Base-by-base conservation (phyloP, 148 eudicot species). In the Rhododendron ovatum region DNA sequence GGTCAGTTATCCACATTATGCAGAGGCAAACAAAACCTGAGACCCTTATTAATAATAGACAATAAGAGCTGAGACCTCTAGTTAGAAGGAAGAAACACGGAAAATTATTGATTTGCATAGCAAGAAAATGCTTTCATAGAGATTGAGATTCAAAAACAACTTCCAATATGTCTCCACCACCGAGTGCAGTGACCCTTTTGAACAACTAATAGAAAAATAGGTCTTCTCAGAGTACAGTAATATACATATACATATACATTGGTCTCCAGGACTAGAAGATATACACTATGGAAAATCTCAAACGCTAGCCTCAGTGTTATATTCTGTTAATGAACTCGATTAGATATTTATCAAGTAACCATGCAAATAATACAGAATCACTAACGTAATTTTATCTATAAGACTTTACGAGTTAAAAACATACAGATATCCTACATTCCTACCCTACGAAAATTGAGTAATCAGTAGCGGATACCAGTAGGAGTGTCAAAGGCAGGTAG, bases 401-500 rank as follows among this genome's bases (percentile, higher is more conserved):
- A 37, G 65, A 55, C 43, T 48, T 33, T 55, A 22, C 33, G 11
- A 9, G 22, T 76, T 39, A 2, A 47, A 74, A 85, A 26, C 26
- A 77, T 45, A 7, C 18, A 30, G 82, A 78, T 45, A 78, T 77
- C 35, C 43, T 41, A 5, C 45, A 41, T 41, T 41, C 45, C 45
- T 82, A 59, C 73, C 48, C 18, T 43, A 78, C 22, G 45, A 51
- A 83, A 15, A 22, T 37, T 22, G 55, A 48, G 82, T 5, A 13
- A n/a, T 73, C 53, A 63, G 41, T 20, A 50, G 83, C 6, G 50
- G 67, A 35, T 91, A 97, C 99, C 99, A 90, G 99, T 95, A 86
- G 99, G 99, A 90, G 99, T 97, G 88, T 97, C 99, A 88, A 97
- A 97, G 86, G 99, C 99, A 82, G 99, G 99, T 65, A 97, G 88